Percentiles rank a stretch among this genome's conserved stretches.
Conservation (phyloP, 2,329 filamentous ascomycete genomes). For the Penicillium sp. region DNA sequence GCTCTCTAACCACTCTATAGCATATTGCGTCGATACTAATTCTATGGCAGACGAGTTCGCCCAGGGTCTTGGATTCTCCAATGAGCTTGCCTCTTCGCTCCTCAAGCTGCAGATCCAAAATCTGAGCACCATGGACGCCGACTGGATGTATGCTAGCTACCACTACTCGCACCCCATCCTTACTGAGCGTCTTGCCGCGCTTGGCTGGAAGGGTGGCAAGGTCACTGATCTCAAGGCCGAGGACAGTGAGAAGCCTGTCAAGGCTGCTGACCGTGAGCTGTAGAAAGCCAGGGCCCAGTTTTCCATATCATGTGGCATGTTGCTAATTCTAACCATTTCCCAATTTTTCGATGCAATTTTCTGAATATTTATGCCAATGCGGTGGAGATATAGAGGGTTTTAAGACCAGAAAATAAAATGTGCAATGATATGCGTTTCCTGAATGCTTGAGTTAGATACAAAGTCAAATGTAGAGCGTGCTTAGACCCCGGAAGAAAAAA, state of each 20-base stretch:
- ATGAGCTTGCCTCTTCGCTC: slow-evolving; percentile 79
- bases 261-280: slow-evolving; percentile 74
- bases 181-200: slow-evolving; percentile 85
- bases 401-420: not conserved
- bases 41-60: slow-evolving; percentile 72
- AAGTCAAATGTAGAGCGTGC: too few relatives aligned
- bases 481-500: too few relatives aligned
- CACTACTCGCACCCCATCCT: slow-evolving; percentile 98
- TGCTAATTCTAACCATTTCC: not conserved
- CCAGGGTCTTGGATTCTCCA: slow-evolving; percentile 75
- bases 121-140: slow-evolving; percentile 96
- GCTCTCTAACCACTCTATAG: not conserved
- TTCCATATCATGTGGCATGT: not conserved
- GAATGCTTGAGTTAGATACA: not conserved
- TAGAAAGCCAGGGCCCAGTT: slow-evolving; percentile 39
- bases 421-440: not conserved
- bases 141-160: slow-evolving; percentile 98
- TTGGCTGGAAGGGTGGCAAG: slow-evolving; percentile 74
- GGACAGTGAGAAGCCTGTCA: slow-evolving; percentile 61
- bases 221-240: slow-evolving; percentile 49
- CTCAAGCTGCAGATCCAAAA: slow-evolving; percentile 99
- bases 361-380: not conserved
- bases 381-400: not conserved
- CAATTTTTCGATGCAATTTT: not conserved
- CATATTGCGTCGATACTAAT: slow-evolving; percentile 16